Evolutionary conservation across 2,329 filamentous ascomycete species (phyloP).

Genomic region (Aspergillus sergii): DNA sequence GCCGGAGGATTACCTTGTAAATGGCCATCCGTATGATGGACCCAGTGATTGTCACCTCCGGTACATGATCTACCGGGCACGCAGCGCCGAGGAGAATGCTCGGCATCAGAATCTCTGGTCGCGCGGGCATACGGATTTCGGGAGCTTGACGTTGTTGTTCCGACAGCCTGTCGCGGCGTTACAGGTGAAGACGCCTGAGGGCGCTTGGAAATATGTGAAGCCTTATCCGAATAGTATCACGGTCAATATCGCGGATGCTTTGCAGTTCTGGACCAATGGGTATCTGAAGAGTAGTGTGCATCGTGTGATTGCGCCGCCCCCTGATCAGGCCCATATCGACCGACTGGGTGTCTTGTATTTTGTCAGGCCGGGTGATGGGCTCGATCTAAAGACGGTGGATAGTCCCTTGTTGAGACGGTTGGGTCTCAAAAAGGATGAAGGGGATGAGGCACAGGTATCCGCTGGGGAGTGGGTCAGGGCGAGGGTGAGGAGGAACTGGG

Average conservation of each 20-base stretch:
- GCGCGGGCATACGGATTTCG: constrained; percentile 60
- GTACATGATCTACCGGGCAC: constrained; percentile 61
- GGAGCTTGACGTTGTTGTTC: constrained; percentile 60
- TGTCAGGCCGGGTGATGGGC: constrained; percentile 42
- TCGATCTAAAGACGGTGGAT: constrained; percentile 32
- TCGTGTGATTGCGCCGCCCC: constrained; percentile 48
- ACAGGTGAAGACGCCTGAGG: constrained; percentile 53
- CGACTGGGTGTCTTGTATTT: constrained; percentile 45
- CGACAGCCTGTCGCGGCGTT: constrained; percentile 60
- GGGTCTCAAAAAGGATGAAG: constrained; percentile 20
- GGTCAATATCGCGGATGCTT: constrained; percentile 54
- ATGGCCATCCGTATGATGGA: constrained; percentile 59
- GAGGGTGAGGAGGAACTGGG: not conserved
- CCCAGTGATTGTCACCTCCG: constrained; percentile 62
- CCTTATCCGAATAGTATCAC: constrained; percentile 54
- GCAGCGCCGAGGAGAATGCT: constrained; percentile 52
- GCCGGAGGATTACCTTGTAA: constrained; percentile 58
- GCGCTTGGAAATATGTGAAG: constrained; percentile 55
- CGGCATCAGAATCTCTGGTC: constrained; percentile 47
- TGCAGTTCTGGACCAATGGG: constrained; percentile 52
- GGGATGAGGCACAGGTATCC: not conserved
- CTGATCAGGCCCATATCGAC: constrained; percentile 45
- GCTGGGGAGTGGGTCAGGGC: constrained; percentile 3
- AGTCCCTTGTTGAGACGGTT: constrained; percentile 36
- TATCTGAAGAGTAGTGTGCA: constrained; percentile 51